These are phyloP conservation scores for Aspergillus sp. DNA, from an alignment of 2,329 filamentous ascomycete species.

Conservation along the genomic window DNA sequence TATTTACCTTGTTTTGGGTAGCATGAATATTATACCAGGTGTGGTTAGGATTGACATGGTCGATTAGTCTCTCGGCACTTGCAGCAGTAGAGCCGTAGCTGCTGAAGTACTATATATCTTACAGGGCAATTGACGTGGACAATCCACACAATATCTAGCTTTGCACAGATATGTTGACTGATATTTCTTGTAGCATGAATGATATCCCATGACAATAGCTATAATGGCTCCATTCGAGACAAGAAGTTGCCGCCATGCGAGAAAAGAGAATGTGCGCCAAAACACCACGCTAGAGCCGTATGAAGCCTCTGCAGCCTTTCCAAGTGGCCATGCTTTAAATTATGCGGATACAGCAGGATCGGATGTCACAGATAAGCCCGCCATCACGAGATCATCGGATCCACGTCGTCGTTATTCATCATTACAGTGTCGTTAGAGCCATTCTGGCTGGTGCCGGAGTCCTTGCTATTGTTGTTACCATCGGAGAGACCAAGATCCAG, in stretches of 20 bases:
- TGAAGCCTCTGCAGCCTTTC: background rate
- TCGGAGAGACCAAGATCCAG: constrained; percentile 44
- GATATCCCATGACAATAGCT: too few species aligned
- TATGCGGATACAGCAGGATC: background rate
- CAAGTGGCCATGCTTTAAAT: background rate
- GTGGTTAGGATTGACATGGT: too few species aligned
- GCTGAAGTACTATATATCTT: too few species aligned
- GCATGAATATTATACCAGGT: too few species aligned
- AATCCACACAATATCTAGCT: too few species aligned
- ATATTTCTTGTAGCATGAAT: too few species aligned
- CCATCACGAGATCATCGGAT: constrained; percentile 39
- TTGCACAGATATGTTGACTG: too few species aligned
- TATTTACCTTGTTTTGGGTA: background rate
- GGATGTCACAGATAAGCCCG: constrained; percentile 3
- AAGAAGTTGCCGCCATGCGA: background rate
- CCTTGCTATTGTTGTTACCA: constrained; percentile 23
- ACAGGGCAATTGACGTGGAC: too few species aligned
- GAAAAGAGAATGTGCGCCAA: background rate
- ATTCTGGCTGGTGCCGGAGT: constrained; percentile 22
- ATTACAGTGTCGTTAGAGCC: constrained; percentile 39
- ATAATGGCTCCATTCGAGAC: too few species aligned
- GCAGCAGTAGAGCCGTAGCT: too few species aligned
- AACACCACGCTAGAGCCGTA: background rate
- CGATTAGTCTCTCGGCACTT: too few species aligned
- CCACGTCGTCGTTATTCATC: constrained; percentile 40